Conservation (phyloP, 495 filamentous ascomycete genomes). For the Pyrenopolyporus hunteri region DNA sequence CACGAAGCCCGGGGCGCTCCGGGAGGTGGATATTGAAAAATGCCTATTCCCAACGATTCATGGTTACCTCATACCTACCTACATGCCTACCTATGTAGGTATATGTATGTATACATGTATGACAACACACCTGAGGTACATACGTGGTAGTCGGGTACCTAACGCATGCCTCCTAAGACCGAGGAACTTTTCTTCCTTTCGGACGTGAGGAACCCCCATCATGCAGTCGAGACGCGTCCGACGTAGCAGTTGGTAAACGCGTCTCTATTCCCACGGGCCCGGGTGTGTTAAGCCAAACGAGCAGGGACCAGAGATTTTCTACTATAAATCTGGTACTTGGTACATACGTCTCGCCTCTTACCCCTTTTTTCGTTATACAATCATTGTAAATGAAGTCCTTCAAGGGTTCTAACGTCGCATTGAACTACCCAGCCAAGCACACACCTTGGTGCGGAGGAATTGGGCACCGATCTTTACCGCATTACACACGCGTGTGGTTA, state of each 20-base stretch:
- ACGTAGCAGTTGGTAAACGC: neutral
- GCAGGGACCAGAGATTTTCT: conserved; percentile 8
- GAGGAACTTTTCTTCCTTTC: conserved; percentile 3
- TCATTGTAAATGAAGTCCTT: conserved; percentile 23
- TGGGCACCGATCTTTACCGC: conserved; percentile 36
- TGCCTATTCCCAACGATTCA: neutral
- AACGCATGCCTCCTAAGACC: neutral
- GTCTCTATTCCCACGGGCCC: conserved; percentile 11
- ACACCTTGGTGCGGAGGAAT: conserved; percentile 6
- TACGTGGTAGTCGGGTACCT: too few relatives aligned
- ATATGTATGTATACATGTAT: too few relatives aligned
- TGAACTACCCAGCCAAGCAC: conserved; percentile 14
- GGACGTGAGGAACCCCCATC: conserved; percentile 3
- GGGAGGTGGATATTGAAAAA: conserved; percentile 1
- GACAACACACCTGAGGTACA: too few relatives aligned
- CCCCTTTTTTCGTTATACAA: conserved; percentile 26
- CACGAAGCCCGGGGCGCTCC: conserved; percentile 15
- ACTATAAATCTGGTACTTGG: neutral
- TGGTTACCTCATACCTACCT: neutral
- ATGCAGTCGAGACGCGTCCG: conserved; percentile 14
- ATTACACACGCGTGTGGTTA: conserved; percentile 24
- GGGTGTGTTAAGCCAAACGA: conserved; percentile 22
- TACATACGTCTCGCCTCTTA: conserved; percentile 17
- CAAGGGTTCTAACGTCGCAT: conserved; percentile 26
- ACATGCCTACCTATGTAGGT: neutral